Conservation (phyloP, 768 basidiomycete species). For the Rhizopogon rudus region DNA sequence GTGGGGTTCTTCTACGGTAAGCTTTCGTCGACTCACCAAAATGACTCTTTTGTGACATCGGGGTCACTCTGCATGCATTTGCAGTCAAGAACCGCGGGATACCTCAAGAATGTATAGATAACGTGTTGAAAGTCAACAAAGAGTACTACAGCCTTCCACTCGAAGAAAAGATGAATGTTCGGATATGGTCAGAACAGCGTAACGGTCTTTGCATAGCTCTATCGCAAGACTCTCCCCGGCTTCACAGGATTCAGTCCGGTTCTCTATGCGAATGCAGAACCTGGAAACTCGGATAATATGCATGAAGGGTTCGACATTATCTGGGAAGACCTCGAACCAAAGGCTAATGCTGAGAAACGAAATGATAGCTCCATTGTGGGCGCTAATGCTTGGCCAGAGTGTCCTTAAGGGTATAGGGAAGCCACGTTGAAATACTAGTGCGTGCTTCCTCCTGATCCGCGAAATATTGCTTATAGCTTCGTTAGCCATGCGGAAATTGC, state of each 20-base stretch:
- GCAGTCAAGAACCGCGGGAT: constrained; percentile 72
- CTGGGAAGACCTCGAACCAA: constrained; percentile 49
- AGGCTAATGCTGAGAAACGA: constrained; percentile 28
- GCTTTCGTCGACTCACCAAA: constrained; percentile 3
- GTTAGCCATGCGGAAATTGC: constrained; percentile 46
- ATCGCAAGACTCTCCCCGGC: constrained; percentile 59
- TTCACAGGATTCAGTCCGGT: constrained; percentile 77
- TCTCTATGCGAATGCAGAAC: constrained; percentile 69
- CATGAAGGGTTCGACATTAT: constrained; percentile 92
- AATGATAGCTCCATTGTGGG: constrained; percentile 42
- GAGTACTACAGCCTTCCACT: constrained; percentile 63
- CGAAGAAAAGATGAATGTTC: constrained; percentile 62
- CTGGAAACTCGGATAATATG: constrained; percentile 68
- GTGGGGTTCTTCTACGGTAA: constrained; percentile 85
- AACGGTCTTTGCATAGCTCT: constrained; percentile 39
- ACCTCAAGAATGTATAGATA: constrained; percentile 41
- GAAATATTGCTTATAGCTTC: constrained; percentile 3
- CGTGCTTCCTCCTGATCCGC: constrained; percentile 22
- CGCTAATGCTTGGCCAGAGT: constrained; percentile 74
- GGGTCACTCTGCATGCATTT: not conserved
- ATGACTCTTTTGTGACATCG: not conserved
- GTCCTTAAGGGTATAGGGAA: constrained; percentile 54
- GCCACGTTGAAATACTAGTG: constrained; percentile 65
- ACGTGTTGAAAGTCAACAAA: constrained; percentile 43
- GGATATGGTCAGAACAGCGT: not conserved